These are phyloP conservation scores for Tuctoria greenei DNA, from an alignment of 176 grass and related monocot species.

Conservation along the genomic window DNA sequence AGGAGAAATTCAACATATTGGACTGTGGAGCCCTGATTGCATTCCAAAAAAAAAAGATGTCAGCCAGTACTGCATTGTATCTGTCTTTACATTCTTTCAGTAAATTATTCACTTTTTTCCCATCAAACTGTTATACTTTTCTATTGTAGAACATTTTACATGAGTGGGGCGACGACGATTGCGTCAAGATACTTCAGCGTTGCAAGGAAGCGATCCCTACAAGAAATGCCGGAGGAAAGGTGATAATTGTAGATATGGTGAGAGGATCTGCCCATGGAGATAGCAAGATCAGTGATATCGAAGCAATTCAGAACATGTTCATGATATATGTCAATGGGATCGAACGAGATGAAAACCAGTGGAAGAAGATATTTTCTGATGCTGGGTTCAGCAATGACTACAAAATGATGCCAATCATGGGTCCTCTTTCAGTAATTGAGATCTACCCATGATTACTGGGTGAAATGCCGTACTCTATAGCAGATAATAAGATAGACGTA, in stretches of 20 bases:
- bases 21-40: too few relatives aligned
- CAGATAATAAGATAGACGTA: too few relatives aligned
- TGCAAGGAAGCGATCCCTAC: slow-evolving; percentile 31
- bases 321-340: slow-evolving; percentile 20
- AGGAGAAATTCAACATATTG: too few relatives aligned
- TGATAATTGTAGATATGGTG: slow-evolving; percentile 34
- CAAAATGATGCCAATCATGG: slow-evolving; percentile 31
- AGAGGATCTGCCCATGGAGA: neutral
- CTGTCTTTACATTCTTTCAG: too few relatives aligned
- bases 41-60: too few relatives aligned
- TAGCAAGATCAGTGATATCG: neutral
- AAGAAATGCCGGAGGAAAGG: slow-evolving; percentile 18
- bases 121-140: neutral
- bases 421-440: slow-evolving; percentile 22
- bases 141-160: slow-evolving; percentile 20
- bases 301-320: slow-evolving; percentile 26
- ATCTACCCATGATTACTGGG: slow-evolving; percentile 12
- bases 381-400: too few relatives aligned
- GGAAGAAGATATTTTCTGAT: too few relatives aligned
- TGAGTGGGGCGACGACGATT: slow-evolving; percentile 2
- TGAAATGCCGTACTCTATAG: too few relatives aligned
- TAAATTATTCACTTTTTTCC: too few relatives aligned
- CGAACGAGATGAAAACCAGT: slow-evolving; percentile 39
- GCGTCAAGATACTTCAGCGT: slow-evolving; percentile 34
- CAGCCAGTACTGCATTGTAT: too few relatives aligned